Evolutionary conservation across 2,329 filamentous ascomycete genomes (phyloP).

Genomic region (Capronia epimyces): DNA sequence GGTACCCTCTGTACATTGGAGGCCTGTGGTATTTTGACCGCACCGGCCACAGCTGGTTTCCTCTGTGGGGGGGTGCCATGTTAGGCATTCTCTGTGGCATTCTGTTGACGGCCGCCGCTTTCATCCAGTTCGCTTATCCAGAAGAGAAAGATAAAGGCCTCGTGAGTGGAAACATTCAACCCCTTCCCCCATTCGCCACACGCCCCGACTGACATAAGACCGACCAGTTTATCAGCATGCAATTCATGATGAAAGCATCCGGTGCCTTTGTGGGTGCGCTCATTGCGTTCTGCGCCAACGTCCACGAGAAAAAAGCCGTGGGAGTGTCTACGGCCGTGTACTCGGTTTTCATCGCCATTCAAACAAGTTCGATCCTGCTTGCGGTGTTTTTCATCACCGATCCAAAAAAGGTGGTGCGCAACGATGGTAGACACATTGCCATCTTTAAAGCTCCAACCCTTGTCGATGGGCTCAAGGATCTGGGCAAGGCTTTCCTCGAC

Average conservation of each 20-base stretch:
- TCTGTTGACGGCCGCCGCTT: conserved; percentile 23
- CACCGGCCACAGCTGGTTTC: conserved; percentile 23
- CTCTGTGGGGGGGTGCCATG: conserved; percentile 14
- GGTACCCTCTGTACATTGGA: conserved; percentile 27
- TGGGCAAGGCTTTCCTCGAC: conserved; percentile 11
- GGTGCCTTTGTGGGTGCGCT: conserved; percentile 20
- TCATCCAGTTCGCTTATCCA: conserved; percentile 23
- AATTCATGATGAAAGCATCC: conserved; percentile 20
- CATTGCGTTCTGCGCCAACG: conserved; percentile 26
- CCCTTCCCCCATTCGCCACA: too few relatives aligned
- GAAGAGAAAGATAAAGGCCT: conserved; percentile 22
- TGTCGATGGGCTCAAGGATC: conserved; percentile 21
- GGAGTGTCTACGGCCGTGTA: conserved; percentile 25
- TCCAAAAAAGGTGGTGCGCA: conserved; percentile 24
- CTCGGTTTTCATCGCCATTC: conserved; percentile 24
- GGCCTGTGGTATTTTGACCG: conserved; percentile 28
- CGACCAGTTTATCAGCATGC: conserved; percentile 24
- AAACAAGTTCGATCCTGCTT: too few relatives aligned
- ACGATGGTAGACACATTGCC: conserved; percentile 28
- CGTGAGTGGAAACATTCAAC: too few relatives aligned
- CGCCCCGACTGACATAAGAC: too few relatives aligned
- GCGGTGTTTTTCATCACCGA: too few relatives aligned
- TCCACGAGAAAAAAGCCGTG: conserved; percentile 14
- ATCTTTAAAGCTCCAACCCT: conserved; percentile 23
- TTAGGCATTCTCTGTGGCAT: conserved; percentile 18